Percentiles rank a stretch among this genome's conserved stretches.
phyloP scores from a whole-genome alignment of 2,329 filamentous ascomycete genomes.

The Botrytis galanthina region DNA sequence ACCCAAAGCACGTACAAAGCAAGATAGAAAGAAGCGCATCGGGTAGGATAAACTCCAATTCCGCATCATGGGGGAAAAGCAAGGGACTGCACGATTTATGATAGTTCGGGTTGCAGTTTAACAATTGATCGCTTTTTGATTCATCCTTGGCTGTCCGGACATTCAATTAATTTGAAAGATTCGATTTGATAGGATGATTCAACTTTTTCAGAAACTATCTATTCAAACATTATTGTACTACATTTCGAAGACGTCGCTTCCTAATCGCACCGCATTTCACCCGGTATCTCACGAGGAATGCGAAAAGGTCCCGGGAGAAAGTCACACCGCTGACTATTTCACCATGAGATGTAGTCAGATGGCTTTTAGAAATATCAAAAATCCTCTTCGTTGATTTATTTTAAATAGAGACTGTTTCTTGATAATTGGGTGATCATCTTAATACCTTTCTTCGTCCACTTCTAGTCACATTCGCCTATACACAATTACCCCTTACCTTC shows the following conservation, averaged over 20 bases:
- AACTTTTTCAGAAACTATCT: neutral
- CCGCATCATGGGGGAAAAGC: neutral
- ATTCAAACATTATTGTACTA: neutral
- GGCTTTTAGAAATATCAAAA: neutral
- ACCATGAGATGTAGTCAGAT: neutral
- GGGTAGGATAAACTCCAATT: neutral
- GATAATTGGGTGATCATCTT: neutral
- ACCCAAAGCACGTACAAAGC: neutral
- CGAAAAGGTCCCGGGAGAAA: neutral
- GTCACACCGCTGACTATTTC: neutral
- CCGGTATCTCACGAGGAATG: conserved; percentile 3
- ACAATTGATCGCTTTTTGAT: neutral
- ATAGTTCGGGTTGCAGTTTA: rapidly evolving
- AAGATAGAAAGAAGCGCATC: neutral
- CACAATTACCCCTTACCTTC: neutral
- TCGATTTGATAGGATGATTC: no score
- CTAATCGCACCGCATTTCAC: neutral
- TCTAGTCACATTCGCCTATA: neutral
- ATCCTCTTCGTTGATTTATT: rapidly evolving
- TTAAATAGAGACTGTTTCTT: neutral
- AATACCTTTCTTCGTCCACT: neutral
- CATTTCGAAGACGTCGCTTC: neutral
- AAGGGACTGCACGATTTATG: neutral
- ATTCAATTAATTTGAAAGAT: neutral
- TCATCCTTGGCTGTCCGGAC: neutral